Evolutionary conservation across 139 green algal genomes (phyloP).

Genomic region (Auxenochlorella pyrenoidosa): DNA sequence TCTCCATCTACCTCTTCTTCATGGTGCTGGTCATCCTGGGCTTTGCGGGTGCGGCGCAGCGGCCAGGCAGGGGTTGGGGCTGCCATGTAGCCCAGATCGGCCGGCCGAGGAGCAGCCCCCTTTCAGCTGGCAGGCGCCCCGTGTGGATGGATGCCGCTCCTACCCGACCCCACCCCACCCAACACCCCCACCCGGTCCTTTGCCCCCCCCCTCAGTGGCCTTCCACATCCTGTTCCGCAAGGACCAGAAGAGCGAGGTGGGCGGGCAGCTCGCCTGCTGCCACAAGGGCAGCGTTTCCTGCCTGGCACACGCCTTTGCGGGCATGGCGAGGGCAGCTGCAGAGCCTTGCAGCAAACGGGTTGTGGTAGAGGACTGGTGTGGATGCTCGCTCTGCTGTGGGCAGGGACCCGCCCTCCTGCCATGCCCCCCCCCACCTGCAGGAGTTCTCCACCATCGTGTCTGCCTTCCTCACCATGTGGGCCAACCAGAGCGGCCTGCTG

Average conservation of each 20-base stretch:
- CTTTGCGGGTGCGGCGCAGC: constrained; percentile 39
- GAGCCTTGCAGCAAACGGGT: no score
- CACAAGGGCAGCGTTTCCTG: no score
- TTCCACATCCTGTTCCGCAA: constrained; percentile 68
- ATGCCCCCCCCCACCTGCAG: background rate
- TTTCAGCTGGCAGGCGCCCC: no score
- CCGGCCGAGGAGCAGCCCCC: no score
- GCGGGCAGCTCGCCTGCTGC: background rate
- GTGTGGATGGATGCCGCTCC: background rate
- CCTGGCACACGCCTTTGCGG: no score
- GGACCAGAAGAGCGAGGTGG: constrained; percentile 45
- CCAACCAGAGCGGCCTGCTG: constrained; percentile 25
- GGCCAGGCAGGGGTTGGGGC: no score
- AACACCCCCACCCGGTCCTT: background rate
- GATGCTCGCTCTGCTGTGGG: no score
- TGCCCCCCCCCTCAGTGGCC: background rate
- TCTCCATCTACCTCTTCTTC: constrained; percentile 50
- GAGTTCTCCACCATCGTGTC: constrained; percentile 12
- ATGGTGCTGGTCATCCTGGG: constrained; percentile 58
- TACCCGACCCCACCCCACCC: background rate
- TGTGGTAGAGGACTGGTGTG: no score
- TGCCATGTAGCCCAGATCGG: no score
- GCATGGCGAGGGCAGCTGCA: no score
- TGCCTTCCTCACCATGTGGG: constrained; percentile 40
- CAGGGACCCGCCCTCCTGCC: no score